Base-by-base conservation (phyloP, 139 green algal genomes). In the Bryopsis sp. region DNA sequence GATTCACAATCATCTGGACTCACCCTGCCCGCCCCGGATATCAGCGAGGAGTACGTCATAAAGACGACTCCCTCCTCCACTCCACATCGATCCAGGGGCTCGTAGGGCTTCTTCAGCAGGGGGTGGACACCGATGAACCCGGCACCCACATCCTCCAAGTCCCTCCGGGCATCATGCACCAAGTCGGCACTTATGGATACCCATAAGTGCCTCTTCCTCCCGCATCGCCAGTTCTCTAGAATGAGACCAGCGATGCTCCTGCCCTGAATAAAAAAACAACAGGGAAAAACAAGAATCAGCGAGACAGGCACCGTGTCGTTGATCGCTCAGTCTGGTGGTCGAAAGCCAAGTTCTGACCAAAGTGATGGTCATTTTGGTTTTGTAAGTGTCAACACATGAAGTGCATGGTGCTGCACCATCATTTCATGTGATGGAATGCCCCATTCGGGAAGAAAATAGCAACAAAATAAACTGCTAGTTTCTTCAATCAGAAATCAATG, bases 31-130 rank as follows among this genome's bases (percentile, higher is more conserved):
- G 35, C 72, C 6, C 48, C 69, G 32, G 68, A 68, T 35, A 74
- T 75, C 24, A 82, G 69, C 0, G 73, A 72, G 47, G 66, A 66
- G 37, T 82, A 82, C 1, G 73, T 82, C 29, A 71, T 29, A 39
- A 82, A 79, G 0, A 82, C 38, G 2, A 82, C 77, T 1, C 77
- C 77, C 15, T 80, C 57, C 26, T 58, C 28, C 1, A 79, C 34
- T 26, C 34, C 67, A 19, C 6, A 62, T 43, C 61, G 32, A 29
- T 62, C 35, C 43, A 54, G 43, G 15, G 11, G 11, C 15, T 19
- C 43, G 19, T 54, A 54, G 11, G 70, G 74, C 46, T 72, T 66
- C 67, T 77, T 76, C 50, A 74, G 74, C 28, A 80, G 74, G 24
- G 74, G 24, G 31, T 75, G 50, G 36, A 81, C 26, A 1, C 35